phyloP scores from a whole-genome alignment of 1,139 yeast species.

The Pichia sp. region DNA sequence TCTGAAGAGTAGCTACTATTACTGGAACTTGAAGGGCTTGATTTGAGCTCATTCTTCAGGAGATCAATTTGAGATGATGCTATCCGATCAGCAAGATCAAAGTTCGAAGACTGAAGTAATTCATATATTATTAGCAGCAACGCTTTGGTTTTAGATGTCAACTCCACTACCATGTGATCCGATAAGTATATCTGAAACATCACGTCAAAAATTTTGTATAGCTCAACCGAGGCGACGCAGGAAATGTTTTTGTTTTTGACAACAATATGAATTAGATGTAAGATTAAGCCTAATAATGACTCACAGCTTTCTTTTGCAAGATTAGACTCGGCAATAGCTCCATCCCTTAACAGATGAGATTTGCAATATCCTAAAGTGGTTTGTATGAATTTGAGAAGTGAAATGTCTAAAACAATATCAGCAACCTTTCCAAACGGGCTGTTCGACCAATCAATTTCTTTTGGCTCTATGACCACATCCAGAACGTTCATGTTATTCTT shows the following conservation, averaged over 20 bases:
- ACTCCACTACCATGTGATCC: background rate
- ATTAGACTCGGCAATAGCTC: background rate
- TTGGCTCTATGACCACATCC: slow-evolving; percentile 47
- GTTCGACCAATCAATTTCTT: slow-evolving; percentile 25
- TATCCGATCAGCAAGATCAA: slow-evolving; percentile 4
- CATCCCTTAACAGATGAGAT: slow-evolving; percentile 13
- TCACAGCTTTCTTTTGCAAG: slow-evolving; percentile 29
- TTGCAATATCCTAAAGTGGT: slow-evolving; percentile 38
- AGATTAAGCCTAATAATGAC: slow-evolving; percentile 43
- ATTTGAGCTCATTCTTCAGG: too few relatives aligned
- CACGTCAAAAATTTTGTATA: slow-evolving; percentile 24
- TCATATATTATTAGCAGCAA: slow-evolving; percentile 35
- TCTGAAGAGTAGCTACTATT: slow-evolving; percentile 21
- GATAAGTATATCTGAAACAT: slow-evolving; percentile 1
- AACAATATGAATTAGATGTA: slow-evolving; percentile 65
- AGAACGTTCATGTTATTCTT: slow-evolving; percentile 27
- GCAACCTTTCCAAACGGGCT: slow-evolving; percentile 35
- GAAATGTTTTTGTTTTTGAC: slow-evolving; percentile 13
- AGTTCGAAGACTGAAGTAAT: slow-evolving; percentile 13
- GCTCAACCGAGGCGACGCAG: slow-evolving; percentile 5
- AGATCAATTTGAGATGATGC: too few relatives aligned
- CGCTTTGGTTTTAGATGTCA: slow-evolving; percentile 3
- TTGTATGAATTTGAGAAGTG: slow-evolving; percentile 45
- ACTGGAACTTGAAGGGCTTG: too few relatives aligned
- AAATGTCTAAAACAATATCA: slow-evolving; percentile 40